Conservation (phyloP, 2,329 filamentous ascomycete genomes). For the Colletotrichum camelliae region DNA sequence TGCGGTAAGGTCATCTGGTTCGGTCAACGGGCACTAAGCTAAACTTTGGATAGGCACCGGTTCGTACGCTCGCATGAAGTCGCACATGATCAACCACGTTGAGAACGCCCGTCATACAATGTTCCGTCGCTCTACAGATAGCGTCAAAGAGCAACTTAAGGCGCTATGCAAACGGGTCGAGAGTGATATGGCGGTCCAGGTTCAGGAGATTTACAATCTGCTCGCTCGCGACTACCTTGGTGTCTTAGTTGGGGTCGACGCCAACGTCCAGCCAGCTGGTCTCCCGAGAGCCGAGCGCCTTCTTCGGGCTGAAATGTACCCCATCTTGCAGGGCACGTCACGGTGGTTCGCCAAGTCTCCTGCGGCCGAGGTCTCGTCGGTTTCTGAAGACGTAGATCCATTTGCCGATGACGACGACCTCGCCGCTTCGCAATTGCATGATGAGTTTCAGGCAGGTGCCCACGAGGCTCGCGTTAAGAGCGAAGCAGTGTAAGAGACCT, state of each 20-base stretch:
- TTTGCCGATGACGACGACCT: neutral
- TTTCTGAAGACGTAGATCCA: neutral
- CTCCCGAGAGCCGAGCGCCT: neutral
- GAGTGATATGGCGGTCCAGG: neutral
- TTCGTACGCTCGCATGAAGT: constrained; percentile 30
- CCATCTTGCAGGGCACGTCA: neutral
- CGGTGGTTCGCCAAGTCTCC: neutral
- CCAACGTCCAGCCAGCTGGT: neutral
- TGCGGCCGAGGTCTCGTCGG: neutral
- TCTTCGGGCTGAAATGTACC: neutral
- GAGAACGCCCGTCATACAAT: constrained; percentile 13
- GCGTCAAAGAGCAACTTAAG: constrained; percentile 23
- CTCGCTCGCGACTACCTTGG: constrained; percentile 12
- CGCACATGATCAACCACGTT: constrained; percentile 27
- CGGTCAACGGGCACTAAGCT: neutral
- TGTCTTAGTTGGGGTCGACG: constrained; percentile 3
- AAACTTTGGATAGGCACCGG: constrained; percentile 18
- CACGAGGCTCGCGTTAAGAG: neutral
- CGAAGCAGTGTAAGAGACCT: neutral
- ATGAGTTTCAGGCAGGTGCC: neutral
- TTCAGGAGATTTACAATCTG: constrained; percentile 11
- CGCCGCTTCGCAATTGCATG: neutral
- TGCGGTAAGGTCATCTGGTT: neutral
- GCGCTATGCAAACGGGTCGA: neutral
- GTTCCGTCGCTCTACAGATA: constrained; percentile 23